phyloP scores from a whole-genome alignment of 1,139 yeast species.

The Petasospora fabianii region DNA sequence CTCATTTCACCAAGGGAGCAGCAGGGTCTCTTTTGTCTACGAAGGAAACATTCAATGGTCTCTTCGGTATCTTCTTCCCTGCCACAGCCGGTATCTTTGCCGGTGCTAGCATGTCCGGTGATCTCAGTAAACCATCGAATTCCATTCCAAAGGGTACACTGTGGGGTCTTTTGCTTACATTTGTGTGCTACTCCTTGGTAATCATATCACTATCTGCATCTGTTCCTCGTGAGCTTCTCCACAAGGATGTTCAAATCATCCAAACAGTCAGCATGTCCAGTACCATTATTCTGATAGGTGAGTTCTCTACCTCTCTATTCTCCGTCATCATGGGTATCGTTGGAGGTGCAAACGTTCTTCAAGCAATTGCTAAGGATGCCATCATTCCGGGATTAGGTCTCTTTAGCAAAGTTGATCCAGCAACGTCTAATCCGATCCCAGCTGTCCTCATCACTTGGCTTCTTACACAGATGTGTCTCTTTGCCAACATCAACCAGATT shows the following conservation, averaged over 20 bases:
- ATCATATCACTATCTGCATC: slow-evolving; percentile 76
- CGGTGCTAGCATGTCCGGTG: slow-evolving; percentile 99
- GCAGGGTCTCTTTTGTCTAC: slow-evolving; percentile 75
- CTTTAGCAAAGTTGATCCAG: slow-evolving; percentile 50
- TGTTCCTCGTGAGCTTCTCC: slow-evolving; percentile 72
- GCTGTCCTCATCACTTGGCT: slow-evolving; percentile 76
- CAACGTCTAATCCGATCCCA: slow-evolving; percentile 47
- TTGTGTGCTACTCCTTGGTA: slow-evolving; percentile 67
- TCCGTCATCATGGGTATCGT: slow-evolving; percentile 93
- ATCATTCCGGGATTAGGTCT: slow-evolving; percentile 71
- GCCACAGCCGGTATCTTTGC: slow-evolving; percentile 98
- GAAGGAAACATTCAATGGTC: slow-evolving; percentile 71
- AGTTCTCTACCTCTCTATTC: slow-evolving; percentile 82
- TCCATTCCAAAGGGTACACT: slow-evolving; percentile 90
- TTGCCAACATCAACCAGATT: slow-evolving; percentile 88
- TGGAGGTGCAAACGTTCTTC: slow-evolving; percentile 87
- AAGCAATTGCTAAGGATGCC: slow-evolving; percentile 85
- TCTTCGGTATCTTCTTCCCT: slow-evolving; percentile 95
- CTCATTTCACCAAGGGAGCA: slow-evolving; percentile 82
- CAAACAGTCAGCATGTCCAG: slow-evolving; percentile 76
- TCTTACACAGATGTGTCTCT: slow-evolving; percentile 75
- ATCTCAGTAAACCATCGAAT: slow-evolving; percentile 74
- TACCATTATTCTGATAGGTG: slow-evolving; percentile 77
- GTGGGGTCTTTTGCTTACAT: slow-evolving; percentile 74
- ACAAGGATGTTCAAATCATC: slow-evolving; percentile 75